Conservation (phyloP, 306 rosid genomes). For the Cicer cuneatum region DNA sequence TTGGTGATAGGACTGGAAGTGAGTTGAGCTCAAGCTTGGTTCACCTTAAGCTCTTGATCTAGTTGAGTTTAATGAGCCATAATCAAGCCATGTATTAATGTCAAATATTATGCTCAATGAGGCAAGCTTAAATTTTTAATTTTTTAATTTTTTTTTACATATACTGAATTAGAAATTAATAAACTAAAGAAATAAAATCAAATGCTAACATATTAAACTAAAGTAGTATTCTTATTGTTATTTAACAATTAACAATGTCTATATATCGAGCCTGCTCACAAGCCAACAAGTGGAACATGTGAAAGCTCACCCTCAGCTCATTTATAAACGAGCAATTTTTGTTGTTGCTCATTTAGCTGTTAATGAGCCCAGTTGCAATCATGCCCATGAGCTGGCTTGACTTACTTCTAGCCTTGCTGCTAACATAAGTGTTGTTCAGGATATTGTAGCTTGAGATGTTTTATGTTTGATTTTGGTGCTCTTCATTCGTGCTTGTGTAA, state of each 20-base stretch:
- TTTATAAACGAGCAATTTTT: not conserved
- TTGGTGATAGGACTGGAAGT: conserved; percentile 26
- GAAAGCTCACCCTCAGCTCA: not conserved
- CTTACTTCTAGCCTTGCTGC: conserved; percentile 1
- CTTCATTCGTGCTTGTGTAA: conserved; percentile 18
- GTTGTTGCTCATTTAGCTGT: not conserved
- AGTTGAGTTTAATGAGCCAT: conserved; percentile 11
- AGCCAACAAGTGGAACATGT: not conserved
- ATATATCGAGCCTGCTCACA: conserved; percentile 1
- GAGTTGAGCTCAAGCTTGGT: conserved; percentile 9
- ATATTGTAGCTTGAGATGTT: conserved; percentile 1
- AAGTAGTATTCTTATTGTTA: not conserved
- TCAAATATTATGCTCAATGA: not conserved
- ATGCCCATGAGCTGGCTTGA: conserved; percentile 1
- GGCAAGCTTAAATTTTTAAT: not conserved
- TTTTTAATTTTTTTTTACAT: not conserved
- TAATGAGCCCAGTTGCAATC: not conserved
- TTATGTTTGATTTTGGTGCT: conserved; percentile 9
- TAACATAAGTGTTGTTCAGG: conserved; percentile 6
- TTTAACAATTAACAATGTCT: not conserved
- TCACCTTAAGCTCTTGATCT: not conserved
- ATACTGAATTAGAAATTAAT: not conserved
- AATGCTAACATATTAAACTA: not conserved
- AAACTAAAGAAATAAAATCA: not conserved
- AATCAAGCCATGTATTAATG: not conserved